Evolutionary conservation across 768 basidiomycete species (phyloP), one percentile per base, ranked within the genome.

Genomic region (Kockovaella imperatae): DNA sequence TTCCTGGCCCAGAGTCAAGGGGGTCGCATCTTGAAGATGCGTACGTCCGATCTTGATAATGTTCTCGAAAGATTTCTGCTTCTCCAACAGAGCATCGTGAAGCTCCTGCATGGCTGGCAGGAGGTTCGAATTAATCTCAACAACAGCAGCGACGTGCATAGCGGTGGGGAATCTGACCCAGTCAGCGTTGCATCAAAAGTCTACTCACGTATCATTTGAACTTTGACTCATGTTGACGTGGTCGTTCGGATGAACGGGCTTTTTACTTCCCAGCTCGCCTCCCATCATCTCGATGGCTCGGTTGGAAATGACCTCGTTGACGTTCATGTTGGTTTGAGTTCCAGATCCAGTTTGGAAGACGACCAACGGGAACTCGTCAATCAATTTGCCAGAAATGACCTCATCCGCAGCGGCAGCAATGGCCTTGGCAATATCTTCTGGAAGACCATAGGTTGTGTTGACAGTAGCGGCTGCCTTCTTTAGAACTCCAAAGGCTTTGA

Each of bases 191-290:
- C 21, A 35, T 23, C 10, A 38, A 39, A 5, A n/a, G 24, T 36
- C 3, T 7, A 76, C 84, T 63, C 70, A 89, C 88, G 91, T 90
- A 74, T 99, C 95, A 66, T 99, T 99, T 67, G 88, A 91, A 57
- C 88, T 93, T 73, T 97, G 93, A 71, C 87, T 89, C 86, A 85
- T 93, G 77, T 99, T 99, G 62, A 96, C 91, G 73, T 99, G 95
- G 68, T 99, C 95, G 72, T 99, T 99, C 30, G 95, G 95, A 70
- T 99, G 95, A 1, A 99, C 91, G 7, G 95, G 95, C 62, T 78
- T 87, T 78, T 97, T 99, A 38, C 86, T 88, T 28, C 95, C 95
- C 48, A 96, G 77, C 74, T 90, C 78, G 15, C 95, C 95, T 5
- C 95, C 95, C 52, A 97, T 81, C 53, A 95, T 75, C 75, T 99